Evolutionary conservation across 139 green algal species (phyloP).

Genomic region (Coccomyxa sp.): DNA sequence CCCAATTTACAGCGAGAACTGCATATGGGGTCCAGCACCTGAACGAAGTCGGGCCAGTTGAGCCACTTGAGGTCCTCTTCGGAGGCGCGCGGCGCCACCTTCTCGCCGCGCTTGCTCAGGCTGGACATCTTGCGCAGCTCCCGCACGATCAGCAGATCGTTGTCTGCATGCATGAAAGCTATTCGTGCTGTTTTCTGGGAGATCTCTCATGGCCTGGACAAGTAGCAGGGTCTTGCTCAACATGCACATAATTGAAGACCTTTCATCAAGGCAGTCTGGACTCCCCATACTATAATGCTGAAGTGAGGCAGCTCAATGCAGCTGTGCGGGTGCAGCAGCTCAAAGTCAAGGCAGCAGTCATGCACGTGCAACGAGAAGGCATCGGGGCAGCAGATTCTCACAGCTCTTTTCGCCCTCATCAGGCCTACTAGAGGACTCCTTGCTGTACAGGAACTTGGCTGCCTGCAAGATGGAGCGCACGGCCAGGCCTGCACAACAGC

Average conservation of each 20-base stretch:
- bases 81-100: not conserved
- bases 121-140: slow-evolving; percentile 49
- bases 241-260: no score
- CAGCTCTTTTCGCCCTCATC: slow-evolving; percentile 37
- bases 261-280: no score
- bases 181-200: no score
- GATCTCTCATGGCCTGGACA: no score
- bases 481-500: slow-evolving; percentile 11
- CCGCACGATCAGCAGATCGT: slow-evolving; percentile 44
- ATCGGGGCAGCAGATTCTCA: no score
- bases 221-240: no score
- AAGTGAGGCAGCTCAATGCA: no score
- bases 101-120: slow-evolving; percentile 4
- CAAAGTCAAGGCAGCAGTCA: not conserved
- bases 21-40: no score
- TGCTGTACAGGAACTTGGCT: slow-evolving; percentile 58
- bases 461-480: slow-evolving; percentile 21
- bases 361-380: no score
- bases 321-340: not conserved
- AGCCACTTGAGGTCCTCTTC: slow-evolving; percentile 64
- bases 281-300: no score
- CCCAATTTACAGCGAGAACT: no score
- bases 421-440: slow-evolving; percentile 21
- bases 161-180: slow-evolving; percentile 19
- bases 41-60: slow-evolving; percentile 59